phyloP scores from a whole-genome alignment of 805 yeast genomes.

The Komagataella phaffii region DNA sequence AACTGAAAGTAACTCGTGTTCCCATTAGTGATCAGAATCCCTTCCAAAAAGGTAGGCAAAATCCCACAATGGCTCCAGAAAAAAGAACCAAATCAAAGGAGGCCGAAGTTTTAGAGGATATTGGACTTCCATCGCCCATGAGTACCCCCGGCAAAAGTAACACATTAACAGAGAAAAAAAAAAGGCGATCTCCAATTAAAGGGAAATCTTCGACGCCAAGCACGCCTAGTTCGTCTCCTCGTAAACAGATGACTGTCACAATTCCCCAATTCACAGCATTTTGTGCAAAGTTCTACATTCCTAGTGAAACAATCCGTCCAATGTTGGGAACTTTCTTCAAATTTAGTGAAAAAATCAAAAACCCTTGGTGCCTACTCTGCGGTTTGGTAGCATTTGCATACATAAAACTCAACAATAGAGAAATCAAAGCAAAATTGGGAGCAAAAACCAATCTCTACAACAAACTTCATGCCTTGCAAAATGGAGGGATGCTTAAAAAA shows the following conservation, averaged over 20 bases:
- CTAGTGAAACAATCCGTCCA: slow-evolving; percentile 33
- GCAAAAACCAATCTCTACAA: slow-evolving; percentile 32
- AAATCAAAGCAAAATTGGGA: slow-evolving; percentile 32
- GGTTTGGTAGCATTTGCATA: slow-evolving; percentile 53
- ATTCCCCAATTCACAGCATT: slow-evolving; percentile 24
- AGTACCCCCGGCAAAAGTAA: background rate
- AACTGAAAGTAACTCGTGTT: slow-evolving; percentile 18
- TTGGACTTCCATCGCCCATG: background rate
- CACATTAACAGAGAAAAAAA: background rate
- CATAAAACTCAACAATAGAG: slow-evolving; percentile 34
- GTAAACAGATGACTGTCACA: background rate
- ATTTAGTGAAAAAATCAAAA: slow-evolving; percentile 38
- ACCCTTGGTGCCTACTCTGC: slow-evolving; percentile 59
- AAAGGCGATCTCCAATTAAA: background rate
- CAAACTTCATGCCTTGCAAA: slow-evolving; percentile 36
- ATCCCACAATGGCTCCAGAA: background rate
- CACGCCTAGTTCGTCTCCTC: background rate
- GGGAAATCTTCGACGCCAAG: background rate
- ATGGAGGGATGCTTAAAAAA: slow-evolving; percentile 34
- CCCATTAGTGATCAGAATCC: background rate
- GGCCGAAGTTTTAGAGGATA: background rate
- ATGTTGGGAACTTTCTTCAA: slow-evolving; percentile 36
- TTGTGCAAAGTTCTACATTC: slow-evolving; percentile 54
- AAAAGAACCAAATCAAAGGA: background rate
- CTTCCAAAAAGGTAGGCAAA: slow-evolving; percentile 6